Evolutionary conservation across 768 basidiomycete species (phyloP), one percentile per base, ranked within the genome.

Genomic region (Trametes cubensis): DNA sequence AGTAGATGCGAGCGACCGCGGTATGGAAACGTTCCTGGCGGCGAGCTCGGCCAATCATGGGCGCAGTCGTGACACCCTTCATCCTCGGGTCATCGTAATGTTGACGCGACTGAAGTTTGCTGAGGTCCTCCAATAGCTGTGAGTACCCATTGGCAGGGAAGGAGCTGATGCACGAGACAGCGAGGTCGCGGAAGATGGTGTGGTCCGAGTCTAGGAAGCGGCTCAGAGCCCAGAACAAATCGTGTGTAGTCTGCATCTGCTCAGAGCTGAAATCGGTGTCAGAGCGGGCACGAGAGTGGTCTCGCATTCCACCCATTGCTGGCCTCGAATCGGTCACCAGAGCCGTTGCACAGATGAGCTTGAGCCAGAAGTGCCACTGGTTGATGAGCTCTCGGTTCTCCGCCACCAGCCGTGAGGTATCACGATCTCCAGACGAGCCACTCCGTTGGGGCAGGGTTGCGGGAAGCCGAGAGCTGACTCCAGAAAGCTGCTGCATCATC

Each of bases 151-250:
- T 81, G 13, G 85, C 80, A 6, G 92, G 91, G 66, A 96, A 90
- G 25, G 90, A 87, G 69, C 94, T 95, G 70, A 98, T 90, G 60
- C 94, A 92, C 40, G 92, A 77, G 11, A 95, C 92, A 14, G 92
- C 92, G 0, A 89, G 86, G 71, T 95, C 91, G 55, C 93, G 86
- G 73, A 95, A 95, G 11, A 84, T 78, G 1, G 84, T 84, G 69
- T 90, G 88, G 67, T 96, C 94, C 6, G 90, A 91, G 64, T 92
- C 90, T 56, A 98, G 80, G 71, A 94, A 93, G 6, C 92, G 91
- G 0, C 92, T 90, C 56, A 95, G 78, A 66, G 92, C 90, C 66
- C 89, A 83, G 75, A 96, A 94, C 23, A 96, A 74, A 25, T 88
- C 92, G 25, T 89, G 84, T 4, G 92, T 89, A 0, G 90, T 90